Conservation (phyloP, 306 rosid genomes). For the Corylus avellana region DNA sequence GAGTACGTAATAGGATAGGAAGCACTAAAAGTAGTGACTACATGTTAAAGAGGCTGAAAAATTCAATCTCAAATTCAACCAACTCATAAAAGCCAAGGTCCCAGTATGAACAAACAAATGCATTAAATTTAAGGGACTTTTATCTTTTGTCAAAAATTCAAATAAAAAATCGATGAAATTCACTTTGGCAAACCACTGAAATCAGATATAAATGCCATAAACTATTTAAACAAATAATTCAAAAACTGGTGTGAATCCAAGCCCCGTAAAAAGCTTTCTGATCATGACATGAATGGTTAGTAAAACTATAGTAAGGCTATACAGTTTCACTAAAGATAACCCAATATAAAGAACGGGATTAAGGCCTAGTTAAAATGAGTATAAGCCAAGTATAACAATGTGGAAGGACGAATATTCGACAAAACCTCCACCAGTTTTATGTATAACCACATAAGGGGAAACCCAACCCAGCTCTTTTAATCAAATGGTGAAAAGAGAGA, state of each 20-base stretch:
- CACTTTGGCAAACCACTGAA: no score
- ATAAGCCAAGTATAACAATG: not conserved
- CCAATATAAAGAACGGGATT: not conserved
- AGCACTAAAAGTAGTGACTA: not conserved
- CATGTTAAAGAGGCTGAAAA: not conserved
- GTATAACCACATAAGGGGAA: not conserved
- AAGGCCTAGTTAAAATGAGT: not conserved
- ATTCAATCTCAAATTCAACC: not conserved
- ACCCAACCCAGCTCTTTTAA: not conserved
- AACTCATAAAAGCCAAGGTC: not conserved
- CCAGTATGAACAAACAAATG: not conserved
- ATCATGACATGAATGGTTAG: not conserved
- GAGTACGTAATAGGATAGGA: not conserved
- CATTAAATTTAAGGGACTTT: not conserved
- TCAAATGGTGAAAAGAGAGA: not conserved
- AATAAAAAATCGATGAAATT: not conserved
- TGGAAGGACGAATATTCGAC: not conserved
- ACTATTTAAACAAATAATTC: not conserved
- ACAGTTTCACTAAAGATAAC: not conserved
- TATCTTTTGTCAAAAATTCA: not conserved
- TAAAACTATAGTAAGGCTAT: not conserved
- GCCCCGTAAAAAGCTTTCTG: not conserved
- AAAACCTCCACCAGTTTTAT: not conserved
- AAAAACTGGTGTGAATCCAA: not conserved
- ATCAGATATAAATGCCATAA: not conserved